These are phyloP conservation scores for Candida ipomoeae DNA, from an alignment of 805 yeast genomes.

Conservation along the genomic window DNA sequence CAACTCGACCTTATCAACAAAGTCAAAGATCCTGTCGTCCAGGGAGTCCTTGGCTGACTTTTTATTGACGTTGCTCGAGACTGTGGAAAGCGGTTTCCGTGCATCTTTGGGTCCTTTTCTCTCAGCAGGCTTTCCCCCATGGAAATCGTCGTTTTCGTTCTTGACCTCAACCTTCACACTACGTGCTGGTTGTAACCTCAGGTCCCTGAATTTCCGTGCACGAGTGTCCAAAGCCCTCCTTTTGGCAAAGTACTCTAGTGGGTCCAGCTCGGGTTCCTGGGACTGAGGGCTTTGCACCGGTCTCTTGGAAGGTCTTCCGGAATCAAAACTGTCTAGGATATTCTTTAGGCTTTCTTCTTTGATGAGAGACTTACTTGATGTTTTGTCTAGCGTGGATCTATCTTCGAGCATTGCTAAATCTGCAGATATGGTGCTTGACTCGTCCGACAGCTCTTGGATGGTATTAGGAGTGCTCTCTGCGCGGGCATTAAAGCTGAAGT, in stretches of 20 bases:
- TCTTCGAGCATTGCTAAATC: constrained; percentile 1
- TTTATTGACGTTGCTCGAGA: background rate
- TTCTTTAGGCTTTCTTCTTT: constrained; percentile 2
- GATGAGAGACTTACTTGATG: background rate
- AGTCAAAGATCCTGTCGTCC: constrained; percentile 39
- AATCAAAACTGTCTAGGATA: constrained; percentile 1
- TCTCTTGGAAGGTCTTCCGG: background rate
- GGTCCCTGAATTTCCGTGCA: background rate
- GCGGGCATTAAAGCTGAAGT: background rate
- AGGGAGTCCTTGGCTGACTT: background rate
- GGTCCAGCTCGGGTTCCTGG: background rate
- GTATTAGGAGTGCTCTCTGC: constrained; percentile 1
- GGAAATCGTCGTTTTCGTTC: background rate
- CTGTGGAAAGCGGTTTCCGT: constrained; percentile 1
- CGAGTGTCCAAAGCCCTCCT: constrained; percentile 1
- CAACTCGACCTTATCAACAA: constrained; percentile 23
- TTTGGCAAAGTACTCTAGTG: constrained; percentile 2
- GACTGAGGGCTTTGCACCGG: background rate
- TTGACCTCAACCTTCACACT: constrained; percentile 3
- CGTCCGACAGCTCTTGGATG: background rate
- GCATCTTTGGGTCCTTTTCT: background rate
- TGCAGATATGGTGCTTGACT: constrained; percentile 1
- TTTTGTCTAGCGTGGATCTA: background rate
- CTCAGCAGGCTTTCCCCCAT: background rate
- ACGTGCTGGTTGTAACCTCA: constrained; percentile 2